Conservation (phyloP, 1,139 yeast genomes). For the Yamadazyma dendronema region DNA sequence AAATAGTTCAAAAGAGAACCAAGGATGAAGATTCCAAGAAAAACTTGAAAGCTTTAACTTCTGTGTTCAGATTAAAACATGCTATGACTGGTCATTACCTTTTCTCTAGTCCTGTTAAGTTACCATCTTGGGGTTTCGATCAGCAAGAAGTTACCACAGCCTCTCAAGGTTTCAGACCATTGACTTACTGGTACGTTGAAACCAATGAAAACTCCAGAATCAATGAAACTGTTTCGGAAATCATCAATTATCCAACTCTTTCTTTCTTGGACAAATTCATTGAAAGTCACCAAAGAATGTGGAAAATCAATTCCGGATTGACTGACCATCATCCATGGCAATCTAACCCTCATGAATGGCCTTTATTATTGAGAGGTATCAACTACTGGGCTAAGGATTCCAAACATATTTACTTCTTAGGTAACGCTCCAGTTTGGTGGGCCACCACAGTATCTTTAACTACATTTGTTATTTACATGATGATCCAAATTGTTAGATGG, state of each 20-base stretch:
- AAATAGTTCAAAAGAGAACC: conserved; percentile 66
- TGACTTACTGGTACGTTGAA: conserved; percentile 88
- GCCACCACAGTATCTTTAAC: conserved; percentile 59
- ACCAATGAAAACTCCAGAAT: conserved; percentile 52
- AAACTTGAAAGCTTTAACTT: conserved; percentile 72
- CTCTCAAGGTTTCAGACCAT: conserved; percentile 68
- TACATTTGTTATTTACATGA: conserved; percentile 53
- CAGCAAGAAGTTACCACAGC: conserved; percentile 98
- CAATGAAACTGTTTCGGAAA: conserved; percentile 22
- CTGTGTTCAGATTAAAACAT: conserved; percentile 84
- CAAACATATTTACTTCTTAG: conserved; percentile 80
- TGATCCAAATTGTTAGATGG: conserved; percentile 66
- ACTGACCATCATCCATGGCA: conserved; percentile 87
- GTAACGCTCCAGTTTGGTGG: conserved; percentile 94
- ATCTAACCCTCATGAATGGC: conserved; percentile 89
- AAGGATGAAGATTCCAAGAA: conserved; percentile 57
- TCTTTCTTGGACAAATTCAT: conserved; percentile 67
- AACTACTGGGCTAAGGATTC: conserved; percentile 86
- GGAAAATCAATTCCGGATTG: conserved; percentile 83
- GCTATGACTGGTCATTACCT: conserved; percentile 87
- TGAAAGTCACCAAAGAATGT: conserved; percentile 86
- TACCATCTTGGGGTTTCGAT: conserved; percentile 95
- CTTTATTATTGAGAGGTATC: conserved; percentile 84
- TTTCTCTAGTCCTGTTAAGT: conserved; percentile 80
- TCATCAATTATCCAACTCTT: conserved; percentile 58